Evolutionary conservation across 305 asterid species (phyloP), one percentile per base, ranked within the genome.

Genomic region (Fraxinus xanthoxyloides): DNA sequence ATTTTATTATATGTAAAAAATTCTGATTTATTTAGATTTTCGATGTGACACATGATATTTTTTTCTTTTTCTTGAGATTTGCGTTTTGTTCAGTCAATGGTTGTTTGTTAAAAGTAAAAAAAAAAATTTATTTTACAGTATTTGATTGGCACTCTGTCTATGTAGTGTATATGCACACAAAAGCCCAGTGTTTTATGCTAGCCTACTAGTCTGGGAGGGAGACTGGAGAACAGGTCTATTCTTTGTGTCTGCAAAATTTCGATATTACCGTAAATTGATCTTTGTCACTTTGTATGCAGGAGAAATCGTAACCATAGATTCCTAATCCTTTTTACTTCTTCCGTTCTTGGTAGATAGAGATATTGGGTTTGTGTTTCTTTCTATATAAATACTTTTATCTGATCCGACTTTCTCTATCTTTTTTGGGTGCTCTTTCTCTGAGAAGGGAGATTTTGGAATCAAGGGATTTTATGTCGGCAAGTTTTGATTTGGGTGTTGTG

Each of bases 381-480:
- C 80, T 89, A 87, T 87, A 86, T 48, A 87, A 85, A 87, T 80
- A 74, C 74, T 86, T 26, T 1, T 76, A 17, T 51, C 89, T 87
- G 83, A 85, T 84, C 83, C 79, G 0, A 2, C 26, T 7, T 65
- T 79, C 24, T 80, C 79, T 80, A 30, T 73, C 61, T 81, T 72
- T 73, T 80, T n/a, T 51, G 63, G 35, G 85, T 13, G 84, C 77
- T 72, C 61, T 76, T 48, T 48, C 59, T 78, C 75, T 46, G 31
- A 56, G 76, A 81, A 72, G 9, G 7, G 80, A 28, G 31, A 61
- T 21, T 61, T 46, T 80, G 56, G 81, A 85, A 43, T 84, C 34
- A 77, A 88, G 86, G 65, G 87, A 79, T 88, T 93, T 90, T 95
- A 95, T 95, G 98, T 89, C 98, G 90, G 97, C 88, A 86, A 89